These are phyloP conservation scores for Verbascum thapsus DNA, from an alignment of 257 asterid species.

Conservation along the genomic window DNA sequence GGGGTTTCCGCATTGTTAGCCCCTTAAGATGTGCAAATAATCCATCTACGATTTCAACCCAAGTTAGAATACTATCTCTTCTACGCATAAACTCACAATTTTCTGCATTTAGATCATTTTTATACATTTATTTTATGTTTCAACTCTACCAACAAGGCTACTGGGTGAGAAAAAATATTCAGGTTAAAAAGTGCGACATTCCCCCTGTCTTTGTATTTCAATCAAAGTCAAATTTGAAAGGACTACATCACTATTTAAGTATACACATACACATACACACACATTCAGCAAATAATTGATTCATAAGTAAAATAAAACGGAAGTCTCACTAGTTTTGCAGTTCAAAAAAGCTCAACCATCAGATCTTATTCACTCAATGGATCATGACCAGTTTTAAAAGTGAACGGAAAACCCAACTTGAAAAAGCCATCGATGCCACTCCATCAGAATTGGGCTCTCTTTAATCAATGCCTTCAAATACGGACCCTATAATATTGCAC, in stretches of 20 bases:
- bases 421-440: conserved; percentile 4
- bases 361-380: background rate
- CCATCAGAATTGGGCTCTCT: background rate
- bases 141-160: conserved; percentile 33
- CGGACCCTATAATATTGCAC: background rate
- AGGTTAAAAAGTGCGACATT: conserved; percentile 14
- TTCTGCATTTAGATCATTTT: conserved; percentile 52
- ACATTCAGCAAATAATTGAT: too few species aligned
- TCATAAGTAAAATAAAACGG: background rate
- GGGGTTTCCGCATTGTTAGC: conserved; percentile 89
- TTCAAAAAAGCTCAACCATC: background rate
- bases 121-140: conserved; percentile 42
- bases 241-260: background rate
- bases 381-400: background rate
- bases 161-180: conserved; percentile 9
- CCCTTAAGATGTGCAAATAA: conserved; percentile 90
- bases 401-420: background rate
- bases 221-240: conserved; percentile 16
- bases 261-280: background rate
- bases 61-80: conserved; percentile 82
- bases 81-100: conserved; percentile 51
- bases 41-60: conserved; percentile 98
- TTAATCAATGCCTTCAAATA: conserved; percentile 9
- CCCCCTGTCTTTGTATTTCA: conserved; percentile 2
- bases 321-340: background rate